Conservation (phyloP, 2,329 filamentous ascomycete genomes). For the Ophiostoma angusticollis region DNA sequence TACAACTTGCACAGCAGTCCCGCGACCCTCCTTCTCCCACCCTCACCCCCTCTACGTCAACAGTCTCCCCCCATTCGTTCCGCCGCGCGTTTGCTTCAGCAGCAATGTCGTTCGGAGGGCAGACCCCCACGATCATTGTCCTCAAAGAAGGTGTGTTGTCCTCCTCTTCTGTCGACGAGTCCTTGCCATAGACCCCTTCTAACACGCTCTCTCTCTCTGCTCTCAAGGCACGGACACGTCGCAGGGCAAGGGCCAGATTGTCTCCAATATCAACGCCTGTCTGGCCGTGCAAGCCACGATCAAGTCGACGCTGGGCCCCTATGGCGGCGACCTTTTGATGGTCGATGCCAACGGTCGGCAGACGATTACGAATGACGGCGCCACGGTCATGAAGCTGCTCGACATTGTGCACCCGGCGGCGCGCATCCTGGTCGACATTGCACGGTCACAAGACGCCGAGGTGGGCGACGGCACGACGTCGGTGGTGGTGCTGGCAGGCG, state of each 20-base stretch:
- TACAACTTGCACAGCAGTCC: no score
- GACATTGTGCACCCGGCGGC: slow-evolving; percentile 97
- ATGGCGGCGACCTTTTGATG: slow-evolving; percentile 90
- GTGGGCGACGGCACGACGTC: slow-evolving; percentile 97
- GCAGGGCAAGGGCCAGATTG: slow-evolving; percentile 89
- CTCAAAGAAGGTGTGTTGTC: slow-evolving; percentile 69
- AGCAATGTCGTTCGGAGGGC: slow-evolving; percentile 86
- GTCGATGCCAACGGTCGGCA: slow-evolving; percentile 91
- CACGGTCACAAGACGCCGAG: slow-evolving; percentile 96
- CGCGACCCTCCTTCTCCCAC: no score
- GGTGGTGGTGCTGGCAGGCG: slow-evolving; percentile 92
- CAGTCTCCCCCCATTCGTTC: neutral
- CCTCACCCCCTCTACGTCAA: no score
- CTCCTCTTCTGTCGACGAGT: no score
- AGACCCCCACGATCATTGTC: slow-evolving; percentile 96
- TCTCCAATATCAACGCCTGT: slow-evolving; percentile 98
- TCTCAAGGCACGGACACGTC: slow-evolving; percentile 81
- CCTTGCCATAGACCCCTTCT: no score
- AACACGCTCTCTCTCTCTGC: slow-evolving; percentile 6
- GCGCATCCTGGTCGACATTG: slow-evolving; percentile 94
- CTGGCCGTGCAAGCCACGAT: slow-evolving; percentile 91
- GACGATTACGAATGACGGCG: slow-evolving; percentile 98
- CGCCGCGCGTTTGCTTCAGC: neutral
- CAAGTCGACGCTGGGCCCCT: slow-evolving; percentile 89
- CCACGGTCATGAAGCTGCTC: slow-evolving; percentile 98